Base-by-base conservation (phyloP, 768 basidiomycete species). In the Amanita muscaria region DNA sequence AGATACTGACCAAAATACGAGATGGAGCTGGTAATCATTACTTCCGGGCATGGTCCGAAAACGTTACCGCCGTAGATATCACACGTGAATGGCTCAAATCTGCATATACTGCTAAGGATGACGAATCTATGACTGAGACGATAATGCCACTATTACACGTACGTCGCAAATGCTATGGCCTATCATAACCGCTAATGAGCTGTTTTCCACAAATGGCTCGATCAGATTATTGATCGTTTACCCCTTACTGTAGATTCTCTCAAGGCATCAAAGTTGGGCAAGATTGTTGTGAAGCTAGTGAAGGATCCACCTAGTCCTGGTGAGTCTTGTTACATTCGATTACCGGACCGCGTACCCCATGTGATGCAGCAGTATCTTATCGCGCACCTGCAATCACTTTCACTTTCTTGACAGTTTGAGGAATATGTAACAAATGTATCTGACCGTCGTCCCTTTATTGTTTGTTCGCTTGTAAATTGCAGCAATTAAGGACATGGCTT, bases 401-500 rank as follows among this genome's bases (percentile, higher is more conserved):
- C 54, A 51, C 48, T 58, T 53, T 62, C 58, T 62, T 51, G 51
- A 59, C 57, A 53, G 50, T 61, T 59, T 66, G 69, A 56, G 43
- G 37, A 37, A 39, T 46, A 46, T 67, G 68, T 56, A 65, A 67
- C 66, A 62, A 59, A 66, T 79, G 73, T 82, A 81, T 84, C 82
- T 87, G 79, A 87, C 83, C n/a, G 18, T 40, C 63, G n/a, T 57
- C 46, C 55, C 61, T 64, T 59, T 63, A 63, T 66, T 65, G 68
- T 60, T 56, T 61, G 56, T 64, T 64, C 63, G 64, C 56, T 59
- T 53, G 51, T 44, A 51, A 58, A 68, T 60, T 63, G 62, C 72
- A 90, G 88, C 88, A 67, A 77, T 88, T 82, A 86, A 88, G 80
- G 88, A 90, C 69, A 87, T 90, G 84, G 88, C 88, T 56, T 77